phyloP scores from a whole-genome alignment of 768 basidiomycete genomes.

The Collybia sp. region DNA sequence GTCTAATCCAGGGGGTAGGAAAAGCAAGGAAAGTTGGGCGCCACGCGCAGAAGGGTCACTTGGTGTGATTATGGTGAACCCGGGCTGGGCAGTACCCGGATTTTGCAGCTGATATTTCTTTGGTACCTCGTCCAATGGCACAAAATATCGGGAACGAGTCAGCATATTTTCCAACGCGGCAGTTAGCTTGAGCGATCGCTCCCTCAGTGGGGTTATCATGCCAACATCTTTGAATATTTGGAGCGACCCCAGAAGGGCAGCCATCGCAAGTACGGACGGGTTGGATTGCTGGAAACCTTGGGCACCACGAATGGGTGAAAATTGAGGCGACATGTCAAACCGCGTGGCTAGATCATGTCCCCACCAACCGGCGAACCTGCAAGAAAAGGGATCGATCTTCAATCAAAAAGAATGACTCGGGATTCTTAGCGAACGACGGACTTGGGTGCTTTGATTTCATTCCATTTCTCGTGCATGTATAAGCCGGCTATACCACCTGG shows the following conservation, averaged over 20 bases:
- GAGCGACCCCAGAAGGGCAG: slow-evolving; percentile 79
- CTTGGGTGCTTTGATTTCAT: slow-evolving; percentile 57
- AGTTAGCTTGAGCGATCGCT: slow-evolving; percentile 70
- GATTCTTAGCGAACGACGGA: slow-evolving; percentile 27
- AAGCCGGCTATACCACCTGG: slow-evolving; percentile 97
- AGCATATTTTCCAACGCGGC: slow-evolving; percentile 64
- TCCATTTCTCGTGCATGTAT: slow-evolving; percentile 84
- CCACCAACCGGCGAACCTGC: slow-evolving; percentile 96
- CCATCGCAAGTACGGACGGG: slow-evolving; percentile 76
- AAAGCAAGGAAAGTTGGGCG: slow-evolving; percentile 83
- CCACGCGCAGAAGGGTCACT: slow-evolving; percentile 62
- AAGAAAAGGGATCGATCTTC: slow-evolving; percentile 11
- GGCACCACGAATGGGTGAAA: slow-evolving; percentile 83
- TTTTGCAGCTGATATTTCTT: slow-evolving; percentile 19
- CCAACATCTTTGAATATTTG: slow-evolving; percentile 76
- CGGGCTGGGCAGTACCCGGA: slow-evolving; percentile 22
- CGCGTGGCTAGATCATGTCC: slow-evolving; percentile 86
- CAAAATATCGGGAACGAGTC: slow-evolving; percentile 56
- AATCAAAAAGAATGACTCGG: slow-evolving; percentile 6
- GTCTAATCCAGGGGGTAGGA: slow-evolving; percentile 56
- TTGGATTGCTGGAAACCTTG: slow-evolving; percentile 97
- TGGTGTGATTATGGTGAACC: slow-evolving; percentile 95
- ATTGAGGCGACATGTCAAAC: slow-evolving; percentile 84
- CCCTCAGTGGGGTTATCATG: slow-evolving; percentile 64
- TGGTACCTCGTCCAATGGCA: slow-evolving; percentile 33